Evolutionary conservation across 306 rosid genomes (phyloP).

Genomic region (Quercus wislizeni): DNA sequence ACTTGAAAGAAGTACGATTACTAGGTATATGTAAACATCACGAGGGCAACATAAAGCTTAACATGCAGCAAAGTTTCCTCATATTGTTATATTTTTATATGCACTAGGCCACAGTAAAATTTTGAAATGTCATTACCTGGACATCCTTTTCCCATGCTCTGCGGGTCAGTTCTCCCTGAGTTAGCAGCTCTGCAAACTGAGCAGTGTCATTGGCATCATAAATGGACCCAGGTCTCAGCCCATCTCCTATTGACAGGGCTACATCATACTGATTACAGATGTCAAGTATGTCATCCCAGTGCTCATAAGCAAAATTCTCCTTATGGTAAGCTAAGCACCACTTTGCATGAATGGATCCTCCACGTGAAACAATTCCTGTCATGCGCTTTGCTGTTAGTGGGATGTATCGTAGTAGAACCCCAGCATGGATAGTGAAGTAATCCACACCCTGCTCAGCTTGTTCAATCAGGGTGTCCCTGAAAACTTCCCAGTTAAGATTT

Average conservation of each 20-base stretch:
- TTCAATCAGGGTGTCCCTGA: conserved; percentile 90
- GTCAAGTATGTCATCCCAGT: conserved; percentile 98
- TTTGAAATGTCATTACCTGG: conserved; percentile 52
- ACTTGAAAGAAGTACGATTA: background rate
- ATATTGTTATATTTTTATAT: background rate
- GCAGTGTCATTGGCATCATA: conserved; percentile 99
- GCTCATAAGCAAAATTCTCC: conserved; percentile 96
- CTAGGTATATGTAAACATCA: background rate
- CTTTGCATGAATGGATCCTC: conserved; percentile 99
- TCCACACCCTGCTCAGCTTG: conserved; percentile 99
- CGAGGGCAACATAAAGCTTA: background rate
- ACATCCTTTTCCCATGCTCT: conserved; percentile 99
- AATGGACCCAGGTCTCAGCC: conserved; percentile 96
- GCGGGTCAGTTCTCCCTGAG: conserved; percentile 97
- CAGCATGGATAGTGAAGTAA: conserved; percentile 99
- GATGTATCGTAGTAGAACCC: conserved; percentile 88
- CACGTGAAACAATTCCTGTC: conserved; percentile 98
- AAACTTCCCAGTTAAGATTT: conserved; percentile 84
- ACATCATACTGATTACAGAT: conserved; percentile 95
- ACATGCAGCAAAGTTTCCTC: background rate
- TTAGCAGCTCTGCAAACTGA: conserved; percentile 97
- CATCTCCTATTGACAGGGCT: conserved; percentile 94
- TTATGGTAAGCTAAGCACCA: conserved; percentile 98
- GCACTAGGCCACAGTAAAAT: conserved; percentile 10
- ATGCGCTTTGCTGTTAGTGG: conserved; percentile 95